Percentiles rank a stretch among this genome's conserved stretches.
These are phyloP conservation scores for Dissoconium aciculare DNA, from an alignment of 2,329 filamentous ascomycete species.

Conservation along the genomic window DNA sequence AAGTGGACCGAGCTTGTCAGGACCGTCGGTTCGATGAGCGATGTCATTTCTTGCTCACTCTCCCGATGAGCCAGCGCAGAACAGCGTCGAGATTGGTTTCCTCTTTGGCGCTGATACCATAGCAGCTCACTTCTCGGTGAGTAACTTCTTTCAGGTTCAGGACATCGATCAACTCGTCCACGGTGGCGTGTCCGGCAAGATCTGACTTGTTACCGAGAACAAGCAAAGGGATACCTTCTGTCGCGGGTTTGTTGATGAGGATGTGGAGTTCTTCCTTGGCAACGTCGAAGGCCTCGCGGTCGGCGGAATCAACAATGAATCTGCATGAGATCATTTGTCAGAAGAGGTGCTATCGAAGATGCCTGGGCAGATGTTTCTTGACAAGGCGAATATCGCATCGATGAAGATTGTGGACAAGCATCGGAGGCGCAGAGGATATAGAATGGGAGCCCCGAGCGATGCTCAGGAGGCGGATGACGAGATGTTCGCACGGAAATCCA, in stretches of 20 bases:
- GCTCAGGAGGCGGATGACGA: no score
- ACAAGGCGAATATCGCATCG: no score
- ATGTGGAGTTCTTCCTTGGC: slow-evolving; percentile 87
- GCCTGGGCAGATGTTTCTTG: no score
- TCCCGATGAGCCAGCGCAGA: slow-evolving; percentile 88
- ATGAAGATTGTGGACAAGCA: no score
- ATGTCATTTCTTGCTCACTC: slow-evolving; percentile 53
- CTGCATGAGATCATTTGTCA: slow-evolving; percentile 3
- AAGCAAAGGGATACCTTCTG: slow-evolving; percentile 80
- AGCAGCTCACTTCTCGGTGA: slow-evolving; percentile 91
- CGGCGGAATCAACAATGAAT: slow-evolving; percentile 95
- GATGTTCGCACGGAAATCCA: neutral
- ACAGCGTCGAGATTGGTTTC: slow-evolving; percentile 98
- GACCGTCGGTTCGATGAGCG: no score
- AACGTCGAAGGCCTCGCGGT: slow-evolving; percentile 61
- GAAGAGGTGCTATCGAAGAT: no score
- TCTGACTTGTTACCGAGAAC: slow-evolving; percentile 97
- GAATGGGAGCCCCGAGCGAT: no score
- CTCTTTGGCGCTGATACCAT: slow-evolving; percentile 96
- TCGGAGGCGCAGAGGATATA: no score
- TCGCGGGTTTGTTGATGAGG: slow-evolving; percentile 66
- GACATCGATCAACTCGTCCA: slow-evolving; percentile 89
- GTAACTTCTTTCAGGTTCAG: slow-evolving; percentile 80
- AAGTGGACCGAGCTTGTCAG: no score
- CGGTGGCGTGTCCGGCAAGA: slow-evolving; percentile 73